Evolutionary conservation across 495 filamentous ascomycete genomes (phyloP).

Genomic region (Hypoxylon subgilvum): DNA sequence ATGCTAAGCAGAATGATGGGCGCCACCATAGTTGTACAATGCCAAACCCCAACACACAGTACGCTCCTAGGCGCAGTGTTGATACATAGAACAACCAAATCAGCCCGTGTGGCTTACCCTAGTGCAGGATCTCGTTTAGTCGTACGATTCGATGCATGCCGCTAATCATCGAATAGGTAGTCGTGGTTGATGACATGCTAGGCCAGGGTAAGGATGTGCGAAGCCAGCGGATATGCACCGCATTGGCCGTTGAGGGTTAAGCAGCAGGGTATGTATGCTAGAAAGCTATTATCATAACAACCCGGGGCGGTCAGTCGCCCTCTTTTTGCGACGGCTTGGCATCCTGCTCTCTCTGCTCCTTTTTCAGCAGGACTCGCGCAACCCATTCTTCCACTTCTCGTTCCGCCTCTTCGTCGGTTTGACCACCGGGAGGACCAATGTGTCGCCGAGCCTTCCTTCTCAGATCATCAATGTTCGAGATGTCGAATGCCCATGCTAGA

Average conservation of each 20-base stretch:
- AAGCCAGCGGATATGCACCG: conserved; percentile 1
- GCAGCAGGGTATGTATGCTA: too few species aligned
- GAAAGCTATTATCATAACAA: too few species aligned
- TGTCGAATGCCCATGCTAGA: conserved; percentile 70
- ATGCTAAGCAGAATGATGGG: not conserved
- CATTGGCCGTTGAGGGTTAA: too few species aligned
- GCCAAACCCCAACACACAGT: conserved; percentile 11
- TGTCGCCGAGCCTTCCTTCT: conserved; percentile 55
- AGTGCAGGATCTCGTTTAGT: conserved; percentile 2
- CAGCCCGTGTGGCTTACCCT: conserved; percentile 20
- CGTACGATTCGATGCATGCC: conserved; percentile 1
- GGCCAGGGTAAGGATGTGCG: not conserved
- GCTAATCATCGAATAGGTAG: conserved; percentile 7
- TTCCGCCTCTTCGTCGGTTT: conserved; percentile 65
- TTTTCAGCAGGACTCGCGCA: conserved; percentile 60
- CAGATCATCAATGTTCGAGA: conserved; percentile 74
- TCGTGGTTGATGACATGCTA: not conserved
- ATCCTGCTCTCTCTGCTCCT: conserved; percentile 46
- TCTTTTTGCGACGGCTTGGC: conserved; percentile 9
- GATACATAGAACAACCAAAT: conserved; percentile 6
- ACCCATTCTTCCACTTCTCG: conserved; percentile 75
- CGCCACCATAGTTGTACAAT: conserved; percentile 17
- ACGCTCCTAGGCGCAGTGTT: not conserved
- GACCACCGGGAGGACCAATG: conserved; percentile 52
- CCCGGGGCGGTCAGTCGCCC: conserved; percentile 7